Conservation (phyloP, 192 early-diverging fungal genomes). For the Gryganskiella cystojenkinii region DNA sequence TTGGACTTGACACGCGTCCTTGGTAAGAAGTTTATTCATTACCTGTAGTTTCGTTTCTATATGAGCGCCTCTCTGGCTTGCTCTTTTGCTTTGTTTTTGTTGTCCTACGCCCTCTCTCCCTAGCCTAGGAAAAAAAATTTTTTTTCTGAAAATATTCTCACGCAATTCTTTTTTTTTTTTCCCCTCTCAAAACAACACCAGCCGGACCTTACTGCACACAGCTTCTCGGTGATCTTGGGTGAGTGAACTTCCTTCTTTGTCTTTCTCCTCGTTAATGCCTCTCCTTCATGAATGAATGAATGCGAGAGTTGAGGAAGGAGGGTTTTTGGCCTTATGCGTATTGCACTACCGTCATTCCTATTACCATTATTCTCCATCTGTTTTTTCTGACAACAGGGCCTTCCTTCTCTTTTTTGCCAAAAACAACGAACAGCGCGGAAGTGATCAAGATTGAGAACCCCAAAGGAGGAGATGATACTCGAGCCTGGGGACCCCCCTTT, state of each 20-base stretch:
- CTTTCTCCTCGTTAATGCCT: neutral
- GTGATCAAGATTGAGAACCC: constrained; percentile 94
- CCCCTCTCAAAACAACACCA: constrained; percentile 16
- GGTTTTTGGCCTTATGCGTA: neutral
- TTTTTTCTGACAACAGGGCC: too few species aligned
- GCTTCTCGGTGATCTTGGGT: constrained; percentile 83
- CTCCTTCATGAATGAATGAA: neutral
- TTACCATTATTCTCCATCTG: neutral
- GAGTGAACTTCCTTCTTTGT: constrained; percentile 6
- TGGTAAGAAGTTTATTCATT: constrained; percentile 34
- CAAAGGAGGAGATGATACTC: constrained; percentile 86
- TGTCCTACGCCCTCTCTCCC: neutral
- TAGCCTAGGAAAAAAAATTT: neutral
- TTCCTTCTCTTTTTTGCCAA: neutral
- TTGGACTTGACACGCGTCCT: constrained; percentile 80
- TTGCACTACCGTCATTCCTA: neutral
- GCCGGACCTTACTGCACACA: constrained; percentile 86
- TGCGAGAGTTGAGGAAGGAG: neutral
- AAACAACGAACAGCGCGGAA: constrained; percentile 68
- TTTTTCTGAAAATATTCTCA: neutral
- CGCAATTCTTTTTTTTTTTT: neutral
- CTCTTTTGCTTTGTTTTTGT: neutral
- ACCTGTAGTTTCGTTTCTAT: too few species aligned
- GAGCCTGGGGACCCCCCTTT: constrained; percentile 84
- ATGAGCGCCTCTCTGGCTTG: neutral